Conservation (phyloP, 257 asterid genomes). For the Salvia splendens region DNA sequence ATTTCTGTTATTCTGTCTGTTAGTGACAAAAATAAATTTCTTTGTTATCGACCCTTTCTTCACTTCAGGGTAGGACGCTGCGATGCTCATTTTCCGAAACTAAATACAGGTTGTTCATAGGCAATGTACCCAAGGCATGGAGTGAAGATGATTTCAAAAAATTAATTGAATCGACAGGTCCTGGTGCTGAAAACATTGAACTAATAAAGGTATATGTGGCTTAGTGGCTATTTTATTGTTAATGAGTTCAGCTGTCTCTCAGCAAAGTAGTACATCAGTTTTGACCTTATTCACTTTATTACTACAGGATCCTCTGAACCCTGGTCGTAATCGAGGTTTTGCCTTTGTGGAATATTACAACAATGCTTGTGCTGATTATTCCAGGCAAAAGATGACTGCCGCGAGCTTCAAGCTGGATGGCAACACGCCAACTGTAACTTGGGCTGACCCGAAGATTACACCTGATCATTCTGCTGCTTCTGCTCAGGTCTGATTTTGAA, state of each 20-base stretch:
- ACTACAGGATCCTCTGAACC: conserved; percentile 85
- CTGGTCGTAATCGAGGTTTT: conserved; percentile 87
- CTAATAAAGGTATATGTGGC: conserved; percentile 69
- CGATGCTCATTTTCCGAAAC: conserved; percentile 90
- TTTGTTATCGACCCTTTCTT: conserved; percentile 27
- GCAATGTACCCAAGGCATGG: conserved; percentile 88
- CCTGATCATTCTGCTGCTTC: conserved; percentile 81
- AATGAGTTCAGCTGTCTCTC: conserved; percentile 7
- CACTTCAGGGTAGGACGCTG: conserved; percentile 76
- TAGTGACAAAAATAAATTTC: conserved; percentile 15
- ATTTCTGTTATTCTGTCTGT: conserved; percentile 9
- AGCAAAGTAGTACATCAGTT: conserved; percentile 9
- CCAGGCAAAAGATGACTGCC: conserved; percentile 70
- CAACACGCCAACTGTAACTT: conserved; percentile 79
- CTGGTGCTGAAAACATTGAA: conserved; percentile 88
- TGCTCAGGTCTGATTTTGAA: conserved; percentile 62
- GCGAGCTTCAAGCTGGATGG: conserved; percentile 81
- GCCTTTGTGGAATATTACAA: conserved; percentile 94
- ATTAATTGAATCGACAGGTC: conserved; percentile 78
- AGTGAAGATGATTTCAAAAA: conserved; percentile 73
- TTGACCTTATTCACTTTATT: conserved; percentile 31
- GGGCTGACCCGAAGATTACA: conserved; percentile 94
- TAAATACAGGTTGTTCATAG: conserved; percentile 83
- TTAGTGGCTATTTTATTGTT: conserved; percentile 2
- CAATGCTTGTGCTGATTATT: conserved; percentile 95